phyloP scores from a whole-genome alignment of 139 green algal genomes.

The Mychonastes homosphaera region DNA sequence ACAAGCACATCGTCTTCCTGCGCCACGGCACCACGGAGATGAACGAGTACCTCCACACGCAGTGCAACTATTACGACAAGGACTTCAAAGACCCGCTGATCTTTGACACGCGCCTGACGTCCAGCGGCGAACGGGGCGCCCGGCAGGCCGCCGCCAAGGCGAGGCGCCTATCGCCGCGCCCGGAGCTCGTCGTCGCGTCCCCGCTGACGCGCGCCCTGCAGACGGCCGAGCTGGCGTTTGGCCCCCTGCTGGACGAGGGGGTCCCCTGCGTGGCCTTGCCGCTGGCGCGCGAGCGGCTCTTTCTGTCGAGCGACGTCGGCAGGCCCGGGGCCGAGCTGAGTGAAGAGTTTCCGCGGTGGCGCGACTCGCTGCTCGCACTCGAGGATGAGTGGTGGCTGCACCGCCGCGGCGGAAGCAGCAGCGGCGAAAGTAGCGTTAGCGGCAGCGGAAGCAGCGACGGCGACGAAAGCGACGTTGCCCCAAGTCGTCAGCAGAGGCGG shows the following conservation, averaged over 20 bases:
- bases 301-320: slow-evolving; percentile 44
- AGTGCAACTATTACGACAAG: slow-evolving; percentile 6
- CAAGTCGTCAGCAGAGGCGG: neutral
- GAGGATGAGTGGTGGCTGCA: neutral
- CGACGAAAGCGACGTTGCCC: neutral
- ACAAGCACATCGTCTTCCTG: slow-evolving; percentile 12
- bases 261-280: slow-evolving; percentile 28
- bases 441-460: neutral
- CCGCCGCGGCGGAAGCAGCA: neutral
- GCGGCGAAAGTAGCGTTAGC: neutral
- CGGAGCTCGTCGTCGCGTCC: slow-evolving; percentile 38
- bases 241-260: neutral
- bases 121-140: neutral
- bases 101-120: neutral
- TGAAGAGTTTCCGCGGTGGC: slow-evolving; percentile 16
- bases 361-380: neutral
- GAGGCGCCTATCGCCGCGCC: neutral
- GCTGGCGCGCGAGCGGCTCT: slow-evolving; percentile 45
- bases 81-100: slow-evolving; percentile 25
- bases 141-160: neutral
- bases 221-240: slow-evolving; percentile 46
- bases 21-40: slow-evolving; percentile 40
- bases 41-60: slow-evolving; percentile 33
- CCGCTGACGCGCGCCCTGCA: slow-evolving; percentile 48
- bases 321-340: slow-evolving; percentile 15